These are phyloP conservation scores for Fusarium heterosporum DNA, from an alignment of 2,329 filamentous ascomycete species.

Conservation along the genomic window DNA sequence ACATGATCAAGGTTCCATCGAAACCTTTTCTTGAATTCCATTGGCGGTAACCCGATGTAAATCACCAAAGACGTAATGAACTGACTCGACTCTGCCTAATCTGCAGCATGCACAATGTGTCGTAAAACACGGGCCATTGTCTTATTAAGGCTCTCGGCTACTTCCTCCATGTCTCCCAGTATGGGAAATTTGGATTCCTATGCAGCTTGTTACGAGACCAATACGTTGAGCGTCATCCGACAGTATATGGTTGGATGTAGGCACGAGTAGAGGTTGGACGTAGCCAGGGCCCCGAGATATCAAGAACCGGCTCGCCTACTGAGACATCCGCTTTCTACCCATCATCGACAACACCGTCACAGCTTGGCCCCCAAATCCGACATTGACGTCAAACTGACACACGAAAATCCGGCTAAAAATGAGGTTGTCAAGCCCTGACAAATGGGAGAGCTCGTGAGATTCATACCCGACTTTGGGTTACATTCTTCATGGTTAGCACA, in stretches of 20 bases:
- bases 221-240: too few relatives aligned
- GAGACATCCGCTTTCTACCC: background rate
- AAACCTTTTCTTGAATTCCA: background rate
- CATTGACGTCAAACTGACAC: constrained; percentile 4
- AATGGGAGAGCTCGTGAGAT: background rate
- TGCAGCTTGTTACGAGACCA: too few relatives aligned
- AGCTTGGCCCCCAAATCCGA: constrained; percentile 4
- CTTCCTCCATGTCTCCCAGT: too few relatives aligned
- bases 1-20: background rate
- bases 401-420: background rate
- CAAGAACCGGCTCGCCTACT: background rate
- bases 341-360: background rate
- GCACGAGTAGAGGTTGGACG: too few relatives aligned
- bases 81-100: background rate
- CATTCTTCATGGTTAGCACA: constrained; percentile 1
- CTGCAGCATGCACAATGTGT: background rate
- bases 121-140: background rate
- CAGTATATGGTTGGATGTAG: too few relatives aligned
- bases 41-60: background rate
- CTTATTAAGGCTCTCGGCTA: too few relatives aligned
- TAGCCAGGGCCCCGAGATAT: too few relatives aligned
- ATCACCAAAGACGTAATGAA: background rate
- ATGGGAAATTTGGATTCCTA: too few relatives aligned
- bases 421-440: background rate
- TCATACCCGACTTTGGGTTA: background rate